Conservation (phyloP, 176 grass and related monocot genomes). For the Oryza meridionalis region DNA sequence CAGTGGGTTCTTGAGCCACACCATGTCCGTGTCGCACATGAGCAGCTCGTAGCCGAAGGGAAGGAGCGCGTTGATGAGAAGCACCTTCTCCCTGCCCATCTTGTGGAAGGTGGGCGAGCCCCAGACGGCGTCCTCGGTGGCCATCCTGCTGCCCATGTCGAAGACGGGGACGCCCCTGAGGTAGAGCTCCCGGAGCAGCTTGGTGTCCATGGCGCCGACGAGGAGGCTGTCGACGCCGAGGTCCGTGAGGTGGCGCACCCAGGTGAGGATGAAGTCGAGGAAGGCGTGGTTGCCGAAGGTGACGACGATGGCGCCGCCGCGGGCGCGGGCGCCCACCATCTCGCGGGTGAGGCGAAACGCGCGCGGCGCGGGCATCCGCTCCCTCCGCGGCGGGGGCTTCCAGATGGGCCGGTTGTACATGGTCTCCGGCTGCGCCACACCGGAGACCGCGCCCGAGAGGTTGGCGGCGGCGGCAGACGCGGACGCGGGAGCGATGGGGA, state of each 20-base stretch:
- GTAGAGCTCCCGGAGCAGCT: conserved; percentile 82
- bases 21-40: conserved; percentile 99
- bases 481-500: conserved; percentile 34
- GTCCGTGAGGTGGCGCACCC: conserved; percentile 84
- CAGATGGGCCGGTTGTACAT: conserved; percentile 71
- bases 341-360: conserved; percentile 68
- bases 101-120: conserved; percentile 94
- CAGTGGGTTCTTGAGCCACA: conserved; percentile 95
- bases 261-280: conserved; percentile 91
- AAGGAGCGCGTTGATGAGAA: conserved; percentile 89
- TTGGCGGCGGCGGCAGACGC: neutral
- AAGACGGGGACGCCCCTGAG: conserved; percentile 80
- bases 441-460: conserved; percentile 3
- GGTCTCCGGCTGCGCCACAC: conserved; percentile 11
- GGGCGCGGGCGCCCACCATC: conserved; percentile 67
- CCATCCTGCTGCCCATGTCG: conserved; percentile 95
- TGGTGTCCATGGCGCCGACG: conserved; percentile 95
- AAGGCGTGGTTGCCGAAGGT: conserved; percentile 93
- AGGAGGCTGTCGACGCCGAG: conserved; percentile 73
- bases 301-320: conserved; percentile 71
- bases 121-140: conserved; percentile 87
- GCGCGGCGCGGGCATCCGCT: conserved; percentile 57
- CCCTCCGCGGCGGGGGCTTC: conserved; percentile 50
- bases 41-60: conserved; percentile 91
- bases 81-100: conserved; percentile 98